Percentiles rank a stretch among this genome's conserved stretches.
Conservation (phyloP, 805 yeast species). For the Myxozyma geophila region DNA sequence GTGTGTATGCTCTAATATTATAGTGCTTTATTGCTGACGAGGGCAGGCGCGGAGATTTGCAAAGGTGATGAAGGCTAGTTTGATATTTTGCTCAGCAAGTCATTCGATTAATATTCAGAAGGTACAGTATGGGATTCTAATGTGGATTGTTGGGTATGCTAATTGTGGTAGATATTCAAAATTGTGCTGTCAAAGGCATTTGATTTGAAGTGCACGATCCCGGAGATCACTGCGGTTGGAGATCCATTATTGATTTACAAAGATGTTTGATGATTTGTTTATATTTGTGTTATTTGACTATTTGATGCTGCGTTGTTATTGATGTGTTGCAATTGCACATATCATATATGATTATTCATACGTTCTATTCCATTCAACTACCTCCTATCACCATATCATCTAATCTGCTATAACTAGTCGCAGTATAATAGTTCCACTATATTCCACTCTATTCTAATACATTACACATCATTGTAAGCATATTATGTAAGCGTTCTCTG, state of each 20-base stretch:
- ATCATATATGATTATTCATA: no score
- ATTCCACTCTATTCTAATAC: no score
- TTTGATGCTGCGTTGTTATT: background rate
- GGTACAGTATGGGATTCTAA: conserved; percentile 18
- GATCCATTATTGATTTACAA: conserved; percentile 83
- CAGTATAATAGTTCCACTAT: no score
- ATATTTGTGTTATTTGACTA: background rate
- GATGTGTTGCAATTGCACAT: background rate
- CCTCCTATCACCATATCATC: no score
- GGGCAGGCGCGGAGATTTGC: conserved; percentile 74
- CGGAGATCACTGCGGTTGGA: conserved; percentile 84
- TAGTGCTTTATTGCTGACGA: background rate
- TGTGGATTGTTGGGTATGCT: background rate
- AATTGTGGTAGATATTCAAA: conserved; percentile 64
- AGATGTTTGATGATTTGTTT: conserved; percentile 19
- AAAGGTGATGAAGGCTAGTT: conserved; percentile 80
- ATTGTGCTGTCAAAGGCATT: conserved; percentile 88
- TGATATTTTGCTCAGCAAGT: conserved; percentile 87
- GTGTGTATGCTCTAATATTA: conserved; percentile 4
- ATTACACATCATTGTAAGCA: no score
- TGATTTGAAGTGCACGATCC: conserved; percentile 78
- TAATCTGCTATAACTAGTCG: no score
- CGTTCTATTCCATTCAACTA: no score
- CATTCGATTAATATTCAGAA: conserved; percentile 92
- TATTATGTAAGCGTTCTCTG: no score